Evolutionary conservation across 805 yeast species (phyloP), one percentile per base, ranked within the genome.

Genomic region (Cyberlindnera saturnus): DNA sequence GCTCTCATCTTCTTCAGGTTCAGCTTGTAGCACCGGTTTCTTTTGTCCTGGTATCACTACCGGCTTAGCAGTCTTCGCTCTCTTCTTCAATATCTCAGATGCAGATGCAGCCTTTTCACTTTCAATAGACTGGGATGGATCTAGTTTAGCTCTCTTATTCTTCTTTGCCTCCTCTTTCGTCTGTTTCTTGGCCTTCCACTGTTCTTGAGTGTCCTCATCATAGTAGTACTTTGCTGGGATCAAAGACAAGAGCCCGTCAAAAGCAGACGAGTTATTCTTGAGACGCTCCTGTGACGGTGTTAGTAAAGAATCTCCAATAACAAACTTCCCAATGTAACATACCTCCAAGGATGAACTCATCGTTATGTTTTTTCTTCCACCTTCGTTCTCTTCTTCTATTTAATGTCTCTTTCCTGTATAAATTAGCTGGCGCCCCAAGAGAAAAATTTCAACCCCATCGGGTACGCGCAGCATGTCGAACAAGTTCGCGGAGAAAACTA

Each of bases 201-300:
- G 97, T 41, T 82, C 82, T 55, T 83, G 81, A 3, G 91, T 82
- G 45, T 86, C 91, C 33, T 86, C 96, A 62, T 90, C 96, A 61
- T 86, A 89, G 62, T 91, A 91, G 59, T 84, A 89, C 59, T 89
- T 88, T 3, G 97, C 96, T 3, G 98, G 97, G 45, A 91, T 90
- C 62, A 91, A 69, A 17, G 96, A 87, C 46, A 91, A 70, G 41
- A 91, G 69, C 19, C 97, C 96, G 60, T 86, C 87, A 62, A 91
- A 91, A 4, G 96, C 88, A 40, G 79, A 69, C 13, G 93, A 81
- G 59, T 84, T 89, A 29, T 79, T 78, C 64, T 84, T 81, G 53
- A 86, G 74, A 51, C 95, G 79, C 59, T 86, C 93, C 81, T 80
- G 45, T 9, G 17, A 17, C 3, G 42, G 28, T 39, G 48, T 46